Evolutionary conservation across 441 rosid species (phyloP), one percentile per base, ranked within the genome.

Genomic region (Viola pubescens): DNA sequence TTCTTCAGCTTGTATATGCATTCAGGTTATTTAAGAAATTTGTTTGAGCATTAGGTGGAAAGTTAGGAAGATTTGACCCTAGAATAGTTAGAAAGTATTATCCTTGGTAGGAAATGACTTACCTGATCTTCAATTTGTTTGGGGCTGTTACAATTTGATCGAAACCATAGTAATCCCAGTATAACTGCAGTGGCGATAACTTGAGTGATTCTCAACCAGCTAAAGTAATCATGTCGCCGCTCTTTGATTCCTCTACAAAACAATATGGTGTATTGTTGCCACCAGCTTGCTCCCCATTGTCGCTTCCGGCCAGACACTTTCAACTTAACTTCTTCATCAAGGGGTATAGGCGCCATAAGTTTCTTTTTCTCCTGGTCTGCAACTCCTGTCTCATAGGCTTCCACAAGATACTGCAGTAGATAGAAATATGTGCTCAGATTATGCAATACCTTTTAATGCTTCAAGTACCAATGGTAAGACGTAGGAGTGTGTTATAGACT

Each of bases 91-190:
- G 26, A 19, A 7, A 9, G 12, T 13, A 43, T 52, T 43, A 7
- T 52, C 8, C 34, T 52, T 48, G 45, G 37, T 8, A 0, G 44
- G 10, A n/a, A 26, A 42, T 38, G 55, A 19, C 4, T 55, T 75
- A 89, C 97, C 91, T 94, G 98, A 76, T 94, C 98, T 73, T 86
- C 87, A 44, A 82, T 81, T 50, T 85, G 94, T 71, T 68, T 75
- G 16, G 75, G 73, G 63, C 77, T 83, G 7, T 64, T 75, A 59
- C 77, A 68, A 62, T 94, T 87, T 0, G 97, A 87, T 53, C 77
- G 89, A 97, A 97, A 94, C 98, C 98, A 94, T 11, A 94, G 88
- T 56, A 94, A 74, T 51, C 98, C 98, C 70, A 94, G 66, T 69
- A 94, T 81, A 54, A 84, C 46, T 67, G 98, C 96, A 9, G 98